Evolutionary conservation across 352 stramenopile species (phyloP).

Genomic region (Aphanomyces cochlioides): DNA sequence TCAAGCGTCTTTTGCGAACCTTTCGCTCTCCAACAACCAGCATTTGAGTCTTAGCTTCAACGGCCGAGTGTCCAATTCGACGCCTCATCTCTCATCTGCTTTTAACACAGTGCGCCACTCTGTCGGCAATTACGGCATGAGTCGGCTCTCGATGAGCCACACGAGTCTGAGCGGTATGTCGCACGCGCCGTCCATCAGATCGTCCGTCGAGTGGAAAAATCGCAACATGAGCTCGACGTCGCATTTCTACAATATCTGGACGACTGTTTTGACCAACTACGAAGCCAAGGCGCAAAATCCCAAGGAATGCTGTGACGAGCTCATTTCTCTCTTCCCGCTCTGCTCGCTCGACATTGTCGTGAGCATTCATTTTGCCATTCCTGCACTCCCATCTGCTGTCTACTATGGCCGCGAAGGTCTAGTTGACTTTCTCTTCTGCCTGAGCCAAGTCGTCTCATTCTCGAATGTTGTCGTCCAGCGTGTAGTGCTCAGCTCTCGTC

Average conservation of each 20-base stretch:
- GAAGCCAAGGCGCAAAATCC: slow-evolving; percentile 26
- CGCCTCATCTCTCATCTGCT: not conserved
- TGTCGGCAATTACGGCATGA: slow-evolving; percentile 5
- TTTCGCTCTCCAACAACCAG: slow-evolving; percentile 9
- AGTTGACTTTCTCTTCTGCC: slow-evolving; percentile 67
- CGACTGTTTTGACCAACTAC: slow-evolving; percentile 34
- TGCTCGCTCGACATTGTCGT: slow-evolving; percentile 77
- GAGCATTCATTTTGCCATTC: slow-evolving; percentile 70
- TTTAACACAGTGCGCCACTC: slow-evolving; percentile 7
- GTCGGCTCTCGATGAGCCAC: slow-evolving; percentile 23
- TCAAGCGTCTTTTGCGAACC: slow-evolving; percentile 13
- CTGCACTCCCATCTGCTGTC: slow-evolving; percentile 67
- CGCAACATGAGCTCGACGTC: slow-evolving; percentile 77
- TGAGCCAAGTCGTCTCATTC: slow-evolving; percentile 73
- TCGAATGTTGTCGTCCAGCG: slow-evolving; percentile 63
- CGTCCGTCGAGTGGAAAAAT: slow-evolving; percentile 76
- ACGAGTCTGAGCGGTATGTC: slow-evolving; percentile 33
- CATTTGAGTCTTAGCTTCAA: slow-evolving; percentile 27
- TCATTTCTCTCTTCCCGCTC: slow-evolving; percentile 74
- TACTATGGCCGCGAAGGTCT: slow-evolving; percentile 81
- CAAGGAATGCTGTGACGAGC: slow-evolving; percentile 25
- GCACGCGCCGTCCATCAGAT: slow-evolving; percentile 65
- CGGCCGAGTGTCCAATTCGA: slow-evolving; percentile 7
- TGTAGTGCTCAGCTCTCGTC: slow-evolving; percentile 75
- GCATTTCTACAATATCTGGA: slow-evolving; percentile 82